phyloP scores from a whole-genome alignment of 768 basidiomycete genomes.

The Lactarius hatsudake region DNA sequence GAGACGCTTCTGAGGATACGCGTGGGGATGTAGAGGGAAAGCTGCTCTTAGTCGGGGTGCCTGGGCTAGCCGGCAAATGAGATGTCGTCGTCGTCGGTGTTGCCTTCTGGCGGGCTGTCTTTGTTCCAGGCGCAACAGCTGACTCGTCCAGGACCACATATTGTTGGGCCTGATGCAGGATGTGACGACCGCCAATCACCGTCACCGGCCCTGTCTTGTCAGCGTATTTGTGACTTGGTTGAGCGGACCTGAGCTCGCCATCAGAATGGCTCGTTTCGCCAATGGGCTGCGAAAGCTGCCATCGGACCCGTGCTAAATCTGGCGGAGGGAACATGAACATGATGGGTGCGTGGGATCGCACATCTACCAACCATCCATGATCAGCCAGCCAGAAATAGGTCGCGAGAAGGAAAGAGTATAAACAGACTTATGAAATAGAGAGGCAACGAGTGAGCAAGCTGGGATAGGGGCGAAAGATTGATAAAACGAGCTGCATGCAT shows the following conservation, averaged over 20 bases:
- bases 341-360: slow-evolving; percentile 64
- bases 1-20: background rate
- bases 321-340: slow-evolving; percentile 57
- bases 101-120: slow-evolving; percentile 28
- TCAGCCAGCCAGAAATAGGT: background rate
- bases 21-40: slow-evolving; percentile 7
- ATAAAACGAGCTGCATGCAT: slow-evolving; percentile 69
- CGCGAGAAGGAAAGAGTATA: background rate
- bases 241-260: background rate
- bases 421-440: slow-evolving; percentile 59
- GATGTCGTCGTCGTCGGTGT: slow-evolving; percentile 4
- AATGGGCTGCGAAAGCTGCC: background rate
- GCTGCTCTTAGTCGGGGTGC: background rate
- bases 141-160: slow-evolving; percentile 47
- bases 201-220: slow-evolving; percentile 5
- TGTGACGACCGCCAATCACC: slow-evolving; percentile 14
- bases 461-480: slow-evolving; percentile 59
- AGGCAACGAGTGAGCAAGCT: slow-evolving; percentile 55
- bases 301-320: slow-evolving; percentile 16
- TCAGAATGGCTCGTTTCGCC: slow-evolving; percentile 1
- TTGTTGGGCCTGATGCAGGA: slow-evolving; percentile 35
- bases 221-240: background rate
- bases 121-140: slow-evolving; percentile 40
- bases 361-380: slow-evolving; percentile 41
- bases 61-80: background rate